These are phyloP conservation scores for Entelexis sorbosivorans DNA, from an alignment of 1,139 yeast genomes.

Conservation along the genomic window DNA sequence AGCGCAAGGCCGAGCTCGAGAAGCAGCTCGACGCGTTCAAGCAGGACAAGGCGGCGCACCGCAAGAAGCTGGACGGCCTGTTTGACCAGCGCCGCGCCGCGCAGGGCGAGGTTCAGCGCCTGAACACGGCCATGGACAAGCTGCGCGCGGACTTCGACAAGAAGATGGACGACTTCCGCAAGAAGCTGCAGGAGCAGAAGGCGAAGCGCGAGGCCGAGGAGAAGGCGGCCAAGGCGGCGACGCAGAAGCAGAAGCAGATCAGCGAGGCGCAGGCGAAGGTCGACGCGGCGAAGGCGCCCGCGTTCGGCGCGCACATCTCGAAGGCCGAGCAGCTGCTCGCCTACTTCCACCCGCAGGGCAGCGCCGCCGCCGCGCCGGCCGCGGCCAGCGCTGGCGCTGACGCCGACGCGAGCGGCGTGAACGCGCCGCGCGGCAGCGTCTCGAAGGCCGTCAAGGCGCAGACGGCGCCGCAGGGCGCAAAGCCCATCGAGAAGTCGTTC, in stretches of 20 bases:
- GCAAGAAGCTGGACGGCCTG: slow-evolving; percentile 54
- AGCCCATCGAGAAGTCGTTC: slow-evolving; percentile 8
- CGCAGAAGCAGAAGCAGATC: slow-evolving; percentile 35
- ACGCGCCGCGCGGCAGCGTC: slow-evolving; percentile 41
- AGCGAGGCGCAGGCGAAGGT: slow-evolving; percentile 42
- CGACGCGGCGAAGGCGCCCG: slow-evolving; percentile 69
- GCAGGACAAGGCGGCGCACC: slow-evolving; percentile 50
- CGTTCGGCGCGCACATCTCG: slow-evolving; percentile 64
- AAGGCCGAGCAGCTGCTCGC: slow-evolving; percentile 60
- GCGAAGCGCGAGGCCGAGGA: slow-evolving; percentile 46
- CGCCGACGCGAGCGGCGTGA: not conserved
- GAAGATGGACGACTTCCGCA: slow-evolving; percentile 28
- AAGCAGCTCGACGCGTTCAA: slow-evolving; percentile 51
- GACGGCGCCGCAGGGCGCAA: slow-evolving; percentile 15
- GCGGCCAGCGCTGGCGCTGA: not conserved
- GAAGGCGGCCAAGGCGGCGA: slow-evolving; percentile 41
- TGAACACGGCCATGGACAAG: slow-evolving; percentile 49
- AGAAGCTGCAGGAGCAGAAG: slow-evolving; percentile 48
- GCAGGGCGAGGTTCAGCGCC: slow-evolving; percentile 47
- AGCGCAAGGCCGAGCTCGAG: slow-evolving; percentile 47
- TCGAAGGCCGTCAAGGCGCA: slow-evolving; percentile 16
- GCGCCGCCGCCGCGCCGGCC: not conserved
- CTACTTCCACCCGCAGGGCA: slow-evolving; percentile 61
- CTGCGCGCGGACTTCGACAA: slow-evolving; percentile 34
- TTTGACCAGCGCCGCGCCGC: slow-evolving; percentile 58